These are phyloP conservation scores for Pisolithus albus DNA, from an alignment of 768 basidiomycete genomes.

Conservation along the genomic window DNA sequence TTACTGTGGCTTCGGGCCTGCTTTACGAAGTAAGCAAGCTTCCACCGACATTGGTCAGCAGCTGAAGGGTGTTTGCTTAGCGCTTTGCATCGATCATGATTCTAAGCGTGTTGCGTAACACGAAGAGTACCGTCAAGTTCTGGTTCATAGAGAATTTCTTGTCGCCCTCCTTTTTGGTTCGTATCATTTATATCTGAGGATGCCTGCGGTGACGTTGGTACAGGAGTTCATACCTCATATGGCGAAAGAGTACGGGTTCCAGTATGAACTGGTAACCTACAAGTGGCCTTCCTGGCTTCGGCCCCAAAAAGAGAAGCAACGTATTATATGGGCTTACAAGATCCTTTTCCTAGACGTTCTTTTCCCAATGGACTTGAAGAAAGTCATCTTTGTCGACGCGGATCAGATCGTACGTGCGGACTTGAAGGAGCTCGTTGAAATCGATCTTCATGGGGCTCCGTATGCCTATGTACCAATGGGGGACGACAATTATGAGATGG, in stretches of 20 bases:
- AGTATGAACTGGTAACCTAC: conserved; percentile 97
- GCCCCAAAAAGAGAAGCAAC: conserved; percentile 95
- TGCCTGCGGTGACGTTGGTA: neutral
- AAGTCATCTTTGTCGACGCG: conserved; percentile 98
- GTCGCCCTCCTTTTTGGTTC: conserved; percentile 89
- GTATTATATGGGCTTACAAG: conserved; percentile 99
- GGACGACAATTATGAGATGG: conserved; percentile 89
- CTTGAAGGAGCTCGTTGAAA: conserved; percentile 86
- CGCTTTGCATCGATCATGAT: conserved; percentile 99
- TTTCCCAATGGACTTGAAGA: conserved; percentile 98
- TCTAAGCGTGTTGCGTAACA: conserved; percentile 89
- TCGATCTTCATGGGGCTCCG: conserved; percentile 87
- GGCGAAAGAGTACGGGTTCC: conserved; percentile 85
- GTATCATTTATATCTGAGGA: conserved; percentile 11
- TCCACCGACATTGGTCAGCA: neutral
- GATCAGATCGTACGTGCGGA: conserved; percentile 98
- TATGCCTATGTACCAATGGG: conserved; percentile 99
- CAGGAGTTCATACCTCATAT: conserved; percentile 94
- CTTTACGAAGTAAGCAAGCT: conserved; percentile 75
- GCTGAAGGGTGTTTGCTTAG: conserved; percentile 33
- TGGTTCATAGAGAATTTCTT: conserved; percentile 99
- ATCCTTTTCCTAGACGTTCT: conserved; percentile 98
- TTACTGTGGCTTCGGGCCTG: conserved; percentile 95
- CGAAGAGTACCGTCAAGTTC: conserved; percentile 93
- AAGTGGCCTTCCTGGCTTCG: conserved; percentile 99